Evolutionary conservation across 2,329 filamentous ascomycete genomes (phyloP), one percentile per base, ranked within the genome.

Genomic region (Chaetomiaceae sp.): DNA sequence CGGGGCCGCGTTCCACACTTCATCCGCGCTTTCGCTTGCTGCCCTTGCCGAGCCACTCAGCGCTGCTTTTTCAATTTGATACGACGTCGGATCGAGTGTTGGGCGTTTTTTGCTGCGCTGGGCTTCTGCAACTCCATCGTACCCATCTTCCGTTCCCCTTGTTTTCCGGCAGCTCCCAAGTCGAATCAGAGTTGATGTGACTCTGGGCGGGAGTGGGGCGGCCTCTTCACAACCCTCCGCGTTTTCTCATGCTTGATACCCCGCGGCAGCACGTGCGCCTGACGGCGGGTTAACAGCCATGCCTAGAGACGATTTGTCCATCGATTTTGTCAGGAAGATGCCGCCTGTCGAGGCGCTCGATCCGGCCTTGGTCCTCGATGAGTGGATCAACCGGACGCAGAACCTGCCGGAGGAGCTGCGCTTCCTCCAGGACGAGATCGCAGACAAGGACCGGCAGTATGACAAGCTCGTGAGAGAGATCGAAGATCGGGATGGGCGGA

Each of bases 331-430:
- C 62, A 74, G 75, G 68, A 81, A 72, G 70, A 82, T 82, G 78
- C 76, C 78, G 61, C 74, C 72, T 39, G 58, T 62, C 60, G 80
- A 83, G n/a, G n/a, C n/a, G 62, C 73, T 80, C 63, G 80, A 84
- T 58, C 77, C 79, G 48, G 75, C 83, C 46, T 72, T 84, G 54
- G 81, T 89, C 59, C 78, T 90, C 57, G 86, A 91, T 64, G 84
- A 89, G 64, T 90, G 85, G 73, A 79, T 84, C 62, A 80, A 83
- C 62, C 75, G 71, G 67, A 84, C 85, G 17, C 81, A 85, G 58
- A 93, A 93, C 60, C 74, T 91, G 22, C 86, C 86, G 51, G 84
- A 87, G 53, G 87, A 93, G 67, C 82, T 93, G 49, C 82, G 83
- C 17, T 89, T 90, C 68, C 75, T 91, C 52, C 84, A 90, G 60